Evolutionary conservation across 805 yeast genomes (phyloP), one percentile per base, ranked within the genome.

Genomic region (Myxozyma mucilagina): DNA sequence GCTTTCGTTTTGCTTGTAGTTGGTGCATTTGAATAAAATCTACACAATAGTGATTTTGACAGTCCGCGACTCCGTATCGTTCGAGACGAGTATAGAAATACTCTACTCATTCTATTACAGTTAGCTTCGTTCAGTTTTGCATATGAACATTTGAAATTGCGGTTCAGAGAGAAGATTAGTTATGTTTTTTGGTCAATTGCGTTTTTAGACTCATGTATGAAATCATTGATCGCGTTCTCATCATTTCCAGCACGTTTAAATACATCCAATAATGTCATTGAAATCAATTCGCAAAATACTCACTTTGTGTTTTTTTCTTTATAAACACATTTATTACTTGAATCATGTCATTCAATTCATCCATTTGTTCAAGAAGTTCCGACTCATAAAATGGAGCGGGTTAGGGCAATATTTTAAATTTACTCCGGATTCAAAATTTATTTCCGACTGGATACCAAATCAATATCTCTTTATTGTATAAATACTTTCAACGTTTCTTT

Each of bases 81-180:
- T 4, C 29, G 29, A 24, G 29, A 24, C 29, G 29, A 24, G 29
- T 24, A 24, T 24, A 24, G 29, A 24, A 24, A 24, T 4, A 24
- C 29, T 4, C 29, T 24, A 24, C 29, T 24, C 29, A 24, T 24
- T 24, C 29, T 24, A 24, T 3, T 4, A 3, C 29, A 24, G 4
- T 24, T 24, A 24, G 29, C 29, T 24, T 24, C 4, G n/a, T 24
- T 24, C 29, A 24, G 29, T 24, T 24, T 24, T 24, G 29, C 29
- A 9, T 31, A 31, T n/a, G 41, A 31, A 3, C n/a, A 52, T 4
- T 16, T 20, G 45, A 31, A 24, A 16, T 44, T 13, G 11, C 10
- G 48, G 18, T 41, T 60, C 64, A 60, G 64, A 60, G 64, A 60
- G 64, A 60, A 60, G 64, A 60, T 60, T 53, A 60, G 64, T 56